These are phyloP conservation scores for Xeromyces bisporus DNA, from an alignment of 495 filamentous ascomycete species.

Conservation along the genomic window DNA sequence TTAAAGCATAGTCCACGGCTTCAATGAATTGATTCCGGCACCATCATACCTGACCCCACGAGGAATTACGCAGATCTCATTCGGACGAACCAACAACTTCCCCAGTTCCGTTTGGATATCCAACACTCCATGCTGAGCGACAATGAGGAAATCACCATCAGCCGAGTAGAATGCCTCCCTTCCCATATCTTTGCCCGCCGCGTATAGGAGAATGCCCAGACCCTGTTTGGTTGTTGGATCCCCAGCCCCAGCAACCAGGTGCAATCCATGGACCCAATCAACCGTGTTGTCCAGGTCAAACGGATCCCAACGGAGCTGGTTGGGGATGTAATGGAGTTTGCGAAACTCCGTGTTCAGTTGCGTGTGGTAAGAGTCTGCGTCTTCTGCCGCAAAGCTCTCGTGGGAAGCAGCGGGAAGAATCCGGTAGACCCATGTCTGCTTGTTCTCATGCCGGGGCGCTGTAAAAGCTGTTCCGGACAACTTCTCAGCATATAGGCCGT, in stretches of 20 bases:
- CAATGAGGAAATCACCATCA: constrained; percentile 78
- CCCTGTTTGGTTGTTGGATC: constrained; percentile 69
- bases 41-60: constrained; percentile 44
- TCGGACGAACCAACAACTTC: constrained; percentile 63
- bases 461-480: constrained; percentile 90
- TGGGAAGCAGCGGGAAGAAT: constrained; percentile 75
- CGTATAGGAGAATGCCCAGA: constrained; percentile 67
- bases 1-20: background rate
- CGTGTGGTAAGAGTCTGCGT: constrained; percentile 37
- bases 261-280: constrained; percentile 67
- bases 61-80: constrained; percentile 80
- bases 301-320: constrained; percentile 83
- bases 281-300: constrained; percentile 59
- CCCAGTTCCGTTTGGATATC: constrained; percentile 81
- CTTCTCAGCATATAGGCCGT: constrained; percentile 83
- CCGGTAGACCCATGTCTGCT: constrained; percentile 88
- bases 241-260: constrained; percentile 65
- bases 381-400: constrained; percentile 45
- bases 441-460: constrained; percentile 73
- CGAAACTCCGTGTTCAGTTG: constrained; percentile 29
- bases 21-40: background rate
- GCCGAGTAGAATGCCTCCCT: constrained; percentile 72
- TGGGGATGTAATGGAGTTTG: constrained; percentile 52
- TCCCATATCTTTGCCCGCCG: constrained; percentile 67
- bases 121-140: constrained; percentile 65